Base-by-base conservation (phyloP, 2,329 filamentous ascomycete genomes). In the Alternaria metachromatica region DNA sequence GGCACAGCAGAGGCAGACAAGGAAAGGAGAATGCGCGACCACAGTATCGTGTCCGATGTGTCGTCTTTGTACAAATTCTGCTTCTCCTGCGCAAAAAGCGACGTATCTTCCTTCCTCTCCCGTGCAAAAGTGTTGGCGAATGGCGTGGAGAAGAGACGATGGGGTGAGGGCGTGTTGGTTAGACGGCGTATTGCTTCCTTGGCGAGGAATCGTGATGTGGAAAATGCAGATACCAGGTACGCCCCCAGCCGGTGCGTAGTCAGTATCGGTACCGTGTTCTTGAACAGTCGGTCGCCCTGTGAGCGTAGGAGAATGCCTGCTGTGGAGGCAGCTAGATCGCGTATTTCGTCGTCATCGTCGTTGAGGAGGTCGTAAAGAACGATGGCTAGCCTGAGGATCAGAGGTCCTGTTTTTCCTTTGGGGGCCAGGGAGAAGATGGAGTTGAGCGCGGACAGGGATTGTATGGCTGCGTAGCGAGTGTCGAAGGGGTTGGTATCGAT, bases 51-150 rank as follows among this genome's bases (percentile, higher is more conserved):
- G 78, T 97, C 94, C 51, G 89, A 85, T 6, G 93, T 87, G 70
- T 94, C 90, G 77, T 98, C 95, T 54, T 95, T 84, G 78, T 93
- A 98, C n/a, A 97, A 85, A 76, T 99, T 99, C 77, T 97, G 94
- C 77, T 96, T 94, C 80, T 99, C 96, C 60, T 93, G 86, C 1
- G 87, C 90, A 76, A 99, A 99, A 1, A 99, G 86, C 4, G 89
- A 85, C 66, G 89, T 87, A 74, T 92, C 87, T 70, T 83, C 80
- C 44, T 79, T 78, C 5, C 77, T 71, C 11, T 78, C 76, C 5
- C 78, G 72, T 1, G 70, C 64, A 4, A 86, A 71, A 0, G 56
- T 51, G 0, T 53, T 6, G 5, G 33, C 15, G 53, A 79, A 76
- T 1, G 66, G 55, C 4, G 18, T 53, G 10, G 10, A 3, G 62